phyloP scores from a whole-genome alignment of 2,329 filamentous ascomycete species.

The Cladophialophora bantiana region DNA sequence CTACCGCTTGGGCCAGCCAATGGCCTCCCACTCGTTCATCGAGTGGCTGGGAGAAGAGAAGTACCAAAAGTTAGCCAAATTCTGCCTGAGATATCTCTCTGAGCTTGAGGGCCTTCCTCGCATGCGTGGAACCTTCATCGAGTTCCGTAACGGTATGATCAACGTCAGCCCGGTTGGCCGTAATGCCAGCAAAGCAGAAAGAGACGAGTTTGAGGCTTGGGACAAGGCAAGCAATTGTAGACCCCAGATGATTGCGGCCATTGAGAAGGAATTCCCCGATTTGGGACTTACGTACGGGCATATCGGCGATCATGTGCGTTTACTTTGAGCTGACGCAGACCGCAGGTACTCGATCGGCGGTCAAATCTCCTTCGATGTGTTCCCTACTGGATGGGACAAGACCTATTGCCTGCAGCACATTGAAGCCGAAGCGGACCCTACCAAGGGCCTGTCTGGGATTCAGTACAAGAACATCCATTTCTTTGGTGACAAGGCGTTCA shows the following conservation, averaged over 20 bases:
- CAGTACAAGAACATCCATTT: conserved; percentile 91
- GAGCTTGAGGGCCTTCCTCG: conserved; percentile 64
- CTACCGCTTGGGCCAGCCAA: conserved; percentile 77
- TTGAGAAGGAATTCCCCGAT: conserved; percentile 83
- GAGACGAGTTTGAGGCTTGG: conserved; percentile 80
- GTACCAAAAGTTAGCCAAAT: conserved; percentile 68
- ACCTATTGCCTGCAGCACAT: conserved; percentile 92
- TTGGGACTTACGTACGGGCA: conserved; percentile 78
- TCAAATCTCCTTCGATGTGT: conserved; percentile 98
- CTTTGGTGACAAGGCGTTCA: conserved; percentile 93
- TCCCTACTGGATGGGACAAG: conserved; percentile 98
- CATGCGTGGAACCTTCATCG: conserved; percentile 72
- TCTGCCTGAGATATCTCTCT: conserved; percentile 66
- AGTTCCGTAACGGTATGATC: conserved; percentile 72
- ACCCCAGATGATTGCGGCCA: conserved; percentile 73
- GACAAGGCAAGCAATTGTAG: conserved; percentile 81
- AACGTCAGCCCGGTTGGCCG: conserved; percentile 72
- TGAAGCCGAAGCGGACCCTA: conserved; percentile 73
- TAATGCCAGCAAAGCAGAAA: conserved; percentile 81
- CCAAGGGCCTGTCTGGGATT: conserved; percentile 66
- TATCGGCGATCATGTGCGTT: background rate
- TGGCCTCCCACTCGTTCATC: conserved; percentile 87
- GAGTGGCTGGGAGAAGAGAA: conserved; percentile 84
- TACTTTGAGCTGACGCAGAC: conserved; percentile 12
- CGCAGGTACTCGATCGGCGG: conserved; percentile 88